These are phyloP conservation scores for Macrolepiota albuminosa DNA, from an alignment of 768 basidiomycete species.

Conservation along the genomic window DNA sequence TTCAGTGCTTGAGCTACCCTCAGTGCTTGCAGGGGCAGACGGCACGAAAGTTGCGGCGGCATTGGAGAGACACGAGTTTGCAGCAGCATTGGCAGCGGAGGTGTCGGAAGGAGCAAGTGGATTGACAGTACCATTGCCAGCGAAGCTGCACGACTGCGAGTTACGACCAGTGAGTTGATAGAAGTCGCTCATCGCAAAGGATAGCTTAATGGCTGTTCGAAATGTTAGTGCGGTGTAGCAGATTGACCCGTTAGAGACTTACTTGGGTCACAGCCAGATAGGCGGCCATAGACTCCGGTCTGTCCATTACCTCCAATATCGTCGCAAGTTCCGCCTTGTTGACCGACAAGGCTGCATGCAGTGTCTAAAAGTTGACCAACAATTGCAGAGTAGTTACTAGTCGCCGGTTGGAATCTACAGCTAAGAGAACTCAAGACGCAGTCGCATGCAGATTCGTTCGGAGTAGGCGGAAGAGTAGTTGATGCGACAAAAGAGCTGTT, in stretches of 20 bases:
- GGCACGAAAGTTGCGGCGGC: slow-evolving; percentile 63
- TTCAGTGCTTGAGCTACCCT: slow-evolving; percentile 17
- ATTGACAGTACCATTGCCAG: slow-evolving; percentile 81
- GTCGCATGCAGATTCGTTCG: slow-evolving; percentile 72
- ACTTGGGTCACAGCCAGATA: slow-evolving; percentile 82
- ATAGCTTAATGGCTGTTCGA: slow-evolving; percentile 64
- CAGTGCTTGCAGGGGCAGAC: slow-evolving; percentile 31
- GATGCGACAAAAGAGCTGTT: slow-evolving; percentile 62
- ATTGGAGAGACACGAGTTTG: slow-evolving; percentile 62
- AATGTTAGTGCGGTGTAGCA: slow-evolving; percentile 8
- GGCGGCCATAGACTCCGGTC: slow-evolving; percentile 69
- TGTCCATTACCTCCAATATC: slow-evolving; percentile 71
- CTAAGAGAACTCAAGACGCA: slow-evolving; percentile 67
- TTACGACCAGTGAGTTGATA: slow-evolving; percentile 62
- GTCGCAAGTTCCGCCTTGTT: slow-evolving; percentile 54
- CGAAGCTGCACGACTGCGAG: slow-evolving; percentile 67
- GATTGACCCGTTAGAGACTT: slow-evolving; percentile 19
- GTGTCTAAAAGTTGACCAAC: slow-evolving; percentile 60
- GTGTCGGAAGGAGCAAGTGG: slow-evolving; percentile 41
- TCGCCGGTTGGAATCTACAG: slow-evolving; percentile 68
- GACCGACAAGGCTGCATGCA: slow-evolving; percentile 73
- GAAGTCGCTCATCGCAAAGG: slow-evolving; percentile 77
- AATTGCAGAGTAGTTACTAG: slow-evolving; percentile 53
- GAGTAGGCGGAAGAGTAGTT: slow-evolving; percentile 74
- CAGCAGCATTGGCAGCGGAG: slow-evolving; percentile 49